Conservation (phyloP, 345 rosid genomes). For the Hevea brasiliensis region DNA sequence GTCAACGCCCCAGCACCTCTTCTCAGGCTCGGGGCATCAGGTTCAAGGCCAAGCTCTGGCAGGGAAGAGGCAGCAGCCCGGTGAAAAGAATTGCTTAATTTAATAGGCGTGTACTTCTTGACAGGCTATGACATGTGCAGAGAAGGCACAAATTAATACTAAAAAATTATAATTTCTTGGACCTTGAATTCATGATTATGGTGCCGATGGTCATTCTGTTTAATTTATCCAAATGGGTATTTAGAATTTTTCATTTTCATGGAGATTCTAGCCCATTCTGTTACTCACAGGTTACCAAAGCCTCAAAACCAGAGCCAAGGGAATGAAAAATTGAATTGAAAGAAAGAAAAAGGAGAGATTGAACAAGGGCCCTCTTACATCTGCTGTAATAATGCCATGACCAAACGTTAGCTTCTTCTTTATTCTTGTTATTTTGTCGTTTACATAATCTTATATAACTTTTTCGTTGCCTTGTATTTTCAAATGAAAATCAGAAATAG, state of each 20-base stretch:
- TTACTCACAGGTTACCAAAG: not conserved
- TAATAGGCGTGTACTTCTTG: no score
- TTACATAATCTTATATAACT: not conserved
- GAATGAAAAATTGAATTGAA: not conserved
- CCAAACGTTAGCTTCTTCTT: slow-evolving; percentile 23
- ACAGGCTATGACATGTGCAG: not conserved
- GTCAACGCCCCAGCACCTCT: not conserved
- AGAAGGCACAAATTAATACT: not conserved
- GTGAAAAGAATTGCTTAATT: no score
- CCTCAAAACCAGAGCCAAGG: not conserved
- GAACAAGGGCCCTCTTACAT: slow-evolving; percentile 9
- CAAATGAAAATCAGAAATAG: not conserved
- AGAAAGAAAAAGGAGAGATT: not conserved
- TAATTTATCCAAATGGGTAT: no score
- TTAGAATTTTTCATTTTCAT: not conserved
- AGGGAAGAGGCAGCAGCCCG: no score
- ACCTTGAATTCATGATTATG: not conserved
- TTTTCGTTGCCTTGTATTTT: not conserved
- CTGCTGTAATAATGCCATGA: not conserved
- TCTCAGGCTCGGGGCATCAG: no score
- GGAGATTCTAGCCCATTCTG: slow-evolving; percentile 20
- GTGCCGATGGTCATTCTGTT: not conserved
- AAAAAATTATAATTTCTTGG: not conserved
- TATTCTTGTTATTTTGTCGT: slow-evolving; percentile 29
- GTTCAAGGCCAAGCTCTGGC: no score